Conservation (phyloP, 176 grass and related monocot genomes). For the Bonia amplexicaulis region DNA sequence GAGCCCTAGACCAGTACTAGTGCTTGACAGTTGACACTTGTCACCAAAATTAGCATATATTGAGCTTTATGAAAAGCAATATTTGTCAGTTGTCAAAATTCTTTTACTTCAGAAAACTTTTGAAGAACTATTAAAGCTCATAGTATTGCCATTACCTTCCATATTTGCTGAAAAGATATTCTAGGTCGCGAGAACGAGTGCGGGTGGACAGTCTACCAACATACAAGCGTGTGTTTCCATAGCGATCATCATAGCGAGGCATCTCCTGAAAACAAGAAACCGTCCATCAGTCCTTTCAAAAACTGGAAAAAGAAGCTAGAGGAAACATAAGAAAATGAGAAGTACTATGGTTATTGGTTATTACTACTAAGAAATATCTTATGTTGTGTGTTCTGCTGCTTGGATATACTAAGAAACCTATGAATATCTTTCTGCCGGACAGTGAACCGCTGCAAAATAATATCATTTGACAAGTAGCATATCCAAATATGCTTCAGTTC, state of each 20-base stretch:
- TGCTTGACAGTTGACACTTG: neutral
- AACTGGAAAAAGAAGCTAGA: neutral
- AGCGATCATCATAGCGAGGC: slow-evolving; percentile 87
- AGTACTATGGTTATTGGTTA: neutral
- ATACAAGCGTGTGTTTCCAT: slow-evolving; percentile 72
- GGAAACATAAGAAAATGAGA: neutral
- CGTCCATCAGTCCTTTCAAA: neutral
- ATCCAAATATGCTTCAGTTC: neutral
- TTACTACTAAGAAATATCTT: neutral
- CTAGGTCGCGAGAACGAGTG: slow-evolving; percentile 78
- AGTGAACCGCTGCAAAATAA: neutral
- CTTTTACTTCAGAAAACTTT: neutral
- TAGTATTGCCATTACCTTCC: slow-evolving; percentile 61
- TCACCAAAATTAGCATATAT: neutral
- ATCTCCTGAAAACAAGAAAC: slow-evolving; percentile 62
- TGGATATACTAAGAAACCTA: neutral
- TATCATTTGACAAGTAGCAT: neutral
- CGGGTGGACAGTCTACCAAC: slow-evolving; percentile 75
- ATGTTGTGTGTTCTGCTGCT: neutral
- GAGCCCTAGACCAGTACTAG: neutral
- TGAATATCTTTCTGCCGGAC: neutral
- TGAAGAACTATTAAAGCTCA: neutral
- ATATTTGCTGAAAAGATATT: slow-evolving; percentile 87
- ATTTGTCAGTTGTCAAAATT: neutral
- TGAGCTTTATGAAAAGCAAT: neutral